A percentile compares a stretch with the other conserved stretches of the same genome.
Conservation (phyloP, 495 filamentous ascomycete genomes). For the Hyaloscypha variabilis region DNA sequence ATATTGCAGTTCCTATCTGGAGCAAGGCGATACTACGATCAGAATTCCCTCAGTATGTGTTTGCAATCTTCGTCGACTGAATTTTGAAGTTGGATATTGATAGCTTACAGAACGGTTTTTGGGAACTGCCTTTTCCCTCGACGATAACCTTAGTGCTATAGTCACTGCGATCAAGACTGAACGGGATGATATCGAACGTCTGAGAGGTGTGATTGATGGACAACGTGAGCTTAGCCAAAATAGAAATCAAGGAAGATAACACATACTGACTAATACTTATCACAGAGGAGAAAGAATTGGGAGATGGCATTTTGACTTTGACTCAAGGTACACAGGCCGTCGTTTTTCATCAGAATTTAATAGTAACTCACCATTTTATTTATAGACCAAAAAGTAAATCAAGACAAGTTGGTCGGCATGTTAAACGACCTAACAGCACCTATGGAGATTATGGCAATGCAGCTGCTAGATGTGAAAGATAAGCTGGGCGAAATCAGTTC, state of each 20-base stretch:
- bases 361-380: conserved; percentile 9
- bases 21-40: conserved; percentile 21
- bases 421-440: conserved; percentile 21
- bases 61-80: conserved; percentile 13
- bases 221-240: conserved; percentile 14
- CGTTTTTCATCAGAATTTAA: not conserved
- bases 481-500: conserved; percentile 11
- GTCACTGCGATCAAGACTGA: conserved; percentile 16
- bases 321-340: conserved; percentile 5
- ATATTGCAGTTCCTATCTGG: conserved; percentile 18
- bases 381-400: conserved; percentile 20
- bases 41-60: conserved; percentile 18
- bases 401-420: conserved; percentile 16
- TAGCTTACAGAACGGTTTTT: conserved; percentile 19
- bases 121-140: conserved; percentile 20
- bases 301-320: conserved; percentile 15
- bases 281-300: conserved; percentile 20
- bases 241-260: conserved; percentile 1
- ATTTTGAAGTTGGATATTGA: conserved; percentile 11
- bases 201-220: conserved; percentile 23
- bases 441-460: conserved; percentile 21
- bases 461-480: conserved; percentile 15
- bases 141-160: conserved; percentile 18
- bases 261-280: conserved; percentile 4
- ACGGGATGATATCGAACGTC: conserved; percentile 21